phyloP scores from a whole-genome alignment of 352 stramenopile genomes.

The Phytophthora megakarya region DNA sequence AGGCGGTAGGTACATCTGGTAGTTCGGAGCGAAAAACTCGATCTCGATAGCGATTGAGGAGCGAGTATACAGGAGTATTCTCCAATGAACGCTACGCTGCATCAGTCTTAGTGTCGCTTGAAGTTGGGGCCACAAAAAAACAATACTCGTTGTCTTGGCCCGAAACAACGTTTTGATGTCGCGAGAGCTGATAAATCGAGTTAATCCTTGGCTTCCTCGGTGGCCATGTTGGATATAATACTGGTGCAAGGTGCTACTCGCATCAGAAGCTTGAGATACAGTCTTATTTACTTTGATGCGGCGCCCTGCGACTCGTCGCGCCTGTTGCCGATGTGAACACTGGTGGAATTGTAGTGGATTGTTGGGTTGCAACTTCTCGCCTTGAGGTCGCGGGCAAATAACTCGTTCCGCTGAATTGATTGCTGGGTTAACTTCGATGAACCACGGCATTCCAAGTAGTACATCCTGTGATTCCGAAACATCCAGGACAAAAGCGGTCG shows the following conservation, averaged over 20 bases:
- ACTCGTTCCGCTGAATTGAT: too few relatives aligned
- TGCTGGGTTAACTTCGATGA: too few relatives aligned
- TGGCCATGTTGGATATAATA: conserved; percentile 9
- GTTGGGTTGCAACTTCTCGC: too few relatives aligned
- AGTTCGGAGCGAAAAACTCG: conserved; percentile 7
- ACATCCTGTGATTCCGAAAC: too few relatives aligned
- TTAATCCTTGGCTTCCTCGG: not conserved
- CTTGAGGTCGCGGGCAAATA: too few relatives aligned
- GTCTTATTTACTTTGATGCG: not conserved
- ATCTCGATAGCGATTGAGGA: not conserved
- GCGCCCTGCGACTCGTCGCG: conserved; percentile 1
- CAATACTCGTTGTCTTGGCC: conserved; percentile 4
- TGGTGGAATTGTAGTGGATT: too few relatives aligned
- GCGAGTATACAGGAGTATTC: not conserved
- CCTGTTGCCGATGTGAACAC: too few relatives aligned
- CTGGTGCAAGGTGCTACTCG: not conserved
- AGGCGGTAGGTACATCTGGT: conserved; percentile 1
- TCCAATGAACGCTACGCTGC: not conserved
- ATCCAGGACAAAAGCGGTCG: conserved; percentile 1
- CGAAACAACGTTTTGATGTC: conserved; percentile 5
- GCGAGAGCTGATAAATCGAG: not conserved
- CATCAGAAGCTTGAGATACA: not conserved
- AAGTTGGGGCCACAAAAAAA: not conserved
- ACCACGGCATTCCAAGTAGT: too few relatives aligned
- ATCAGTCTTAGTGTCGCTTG: not conserved